These are phyloP conservation scores for Curvularia sp. DNA, from an alignment of 2,329 filamentous ascomycete genomes.

Conservation along the genomic window DNA sequence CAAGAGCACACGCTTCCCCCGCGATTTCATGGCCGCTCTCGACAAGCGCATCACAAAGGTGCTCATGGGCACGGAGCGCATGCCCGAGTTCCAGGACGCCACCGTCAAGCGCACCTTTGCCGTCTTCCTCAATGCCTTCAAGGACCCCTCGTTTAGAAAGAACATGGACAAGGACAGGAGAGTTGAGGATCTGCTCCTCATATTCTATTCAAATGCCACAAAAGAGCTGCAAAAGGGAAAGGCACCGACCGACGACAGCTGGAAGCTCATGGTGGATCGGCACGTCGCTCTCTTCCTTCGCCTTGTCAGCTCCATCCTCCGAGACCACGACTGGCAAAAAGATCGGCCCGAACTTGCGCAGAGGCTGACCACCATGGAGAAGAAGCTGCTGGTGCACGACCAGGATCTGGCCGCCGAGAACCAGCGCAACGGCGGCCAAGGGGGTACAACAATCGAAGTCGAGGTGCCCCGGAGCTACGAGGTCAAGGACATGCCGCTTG, in stretches of 20 bases:
- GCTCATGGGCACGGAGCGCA: constrained; percentile 78
- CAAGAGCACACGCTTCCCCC: constrained; percentile 74
- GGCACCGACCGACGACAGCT: constrained; percentile 79
- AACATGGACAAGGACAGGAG: constrained; percentile 92
- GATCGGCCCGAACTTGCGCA: constrained; percentile 84
- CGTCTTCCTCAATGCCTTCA: constrained; percentile 91
- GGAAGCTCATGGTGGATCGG: constrained; percentile 90
- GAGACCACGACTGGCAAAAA: constrained; percentile 82
- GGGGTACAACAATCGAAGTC: constrained; percentile 77
- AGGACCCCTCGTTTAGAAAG: constrained; percentile 85
- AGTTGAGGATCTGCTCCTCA: constrained; percentile 89
- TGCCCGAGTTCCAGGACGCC: constrained; percentile 90
- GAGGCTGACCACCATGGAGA: constrained; percentile 82
- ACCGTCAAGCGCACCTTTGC: constrained; percentile 92
- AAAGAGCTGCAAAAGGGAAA: constrained; percentile 86
- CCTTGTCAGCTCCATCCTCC: constrained; percentile 79
- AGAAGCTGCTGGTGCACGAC: constrained; percentile 91
- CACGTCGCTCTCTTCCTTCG: constrained; percentile 95
- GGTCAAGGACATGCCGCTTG: constrained; percentile 95
- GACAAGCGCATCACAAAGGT: constrained; percentile 83
- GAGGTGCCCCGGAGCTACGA: constrained; percentile 85
- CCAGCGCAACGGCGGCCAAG: constrained; percentile 63
- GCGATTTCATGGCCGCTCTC: constrained; percentile 73
- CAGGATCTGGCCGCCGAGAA: constrained; percentile 77
- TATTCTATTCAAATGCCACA: constrained; percentile 94